phyloP scores from a whole-genome alignment of 2,329 filamentous ascomycete genomes.

The Aspergillus sp. region DNA sequence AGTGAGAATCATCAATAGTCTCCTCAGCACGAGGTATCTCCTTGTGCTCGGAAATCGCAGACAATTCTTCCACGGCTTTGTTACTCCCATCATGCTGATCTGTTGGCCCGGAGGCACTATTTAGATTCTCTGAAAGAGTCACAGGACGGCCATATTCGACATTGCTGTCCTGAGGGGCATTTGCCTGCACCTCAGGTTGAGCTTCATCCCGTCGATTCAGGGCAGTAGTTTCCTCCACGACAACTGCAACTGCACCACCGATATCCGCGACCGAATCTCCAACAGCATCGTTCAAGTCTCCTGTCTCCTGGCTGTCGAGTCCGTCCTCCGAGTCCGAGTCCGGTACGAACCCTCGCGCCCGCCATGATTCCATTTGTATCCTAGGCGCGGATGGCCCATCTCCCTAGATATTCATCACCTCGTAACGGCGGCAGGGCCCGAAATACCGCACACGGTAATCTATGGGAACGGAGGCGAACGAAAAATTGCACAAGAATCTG shows the following conservation, averaged over 20 bases:
- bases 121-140: not conserved
- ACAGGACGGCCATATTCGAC: not conserved
- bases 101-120: not conserved
- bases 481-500: not conserved
- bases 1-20: not conserved
- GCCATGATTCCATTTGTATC: slow-evolving; percentile 52
- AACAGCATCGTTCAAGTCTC: slow-evolving; percentile 13
- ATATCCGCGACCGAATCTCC: slow-evolving; percentile 18
- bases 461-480: not conserved
- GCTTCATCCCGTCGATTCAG: not conserved
- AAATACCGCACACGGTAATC: not conserved
- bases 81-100: not conserved
- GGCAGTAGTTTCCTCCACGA: not conserved
- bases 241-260: not conserved
- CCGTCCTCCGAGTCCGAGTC: slow-evolving; percentile 53
- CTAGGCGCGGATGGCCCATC: slow-evolving; percentile 38
- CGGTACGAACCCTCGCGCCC: slow-evolving; percentile 53
- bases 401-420: slow-evolving; percentile 34
- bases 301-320: slow-evolving; percentile 38
- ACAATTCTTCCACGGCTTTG: not conserved
- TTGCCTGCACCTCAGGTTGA: not conserved
- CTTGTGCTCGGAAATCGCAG: not conserved
- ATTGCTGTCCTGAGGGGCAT: not conserved
- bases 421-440: not conserved
- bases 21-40: not conserved